phyloP scores from a whole-genome alignment of 208 protist genomes.

The Herpetomonas samuelpessoai region DNA sequence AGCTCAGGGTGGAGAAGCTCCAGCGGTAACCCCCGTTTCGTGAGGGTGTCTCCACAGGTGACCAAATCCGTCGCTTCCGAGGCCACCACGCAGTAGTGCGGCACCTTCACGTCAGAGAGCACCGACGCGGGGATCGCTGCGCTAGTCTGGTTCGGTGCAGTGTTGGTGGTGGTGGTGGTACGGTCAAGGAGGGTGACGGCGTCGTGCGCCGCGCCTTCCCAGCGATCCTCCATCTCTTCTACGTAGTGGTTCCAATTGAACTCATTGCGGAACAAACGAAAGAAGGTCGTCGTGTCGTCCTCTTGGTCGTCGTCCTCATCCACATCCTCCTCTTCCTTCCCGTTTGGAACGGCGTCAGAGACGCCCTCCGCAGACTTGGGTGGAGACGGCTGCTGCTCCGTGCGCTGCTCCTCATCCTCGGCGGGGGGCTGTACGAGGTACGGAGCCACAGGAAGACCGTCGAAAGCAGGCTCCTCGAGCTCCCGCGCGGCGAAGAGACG shows the following conservation, averaged over 20 bases:
- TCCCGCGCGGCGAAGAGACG: slow-evolving; percentile 33
- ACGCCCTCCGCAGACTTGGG: neutral
- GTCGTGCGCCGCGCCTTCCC: neutral
- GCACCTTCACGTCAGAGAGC: slow-evolving; percentile 5
- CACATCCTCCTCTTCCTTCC: neutral
- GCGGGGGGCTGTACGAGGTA: slow-evolving; percentile 15
- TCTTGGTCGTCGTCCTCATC: slow-evolving; percentile 4
- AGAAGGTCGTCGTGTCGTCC: slow-evolving; percentile 40
- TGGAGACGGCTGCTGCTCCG: neutral
- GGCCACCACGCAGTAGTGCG: slow-evolving; percentile 69
- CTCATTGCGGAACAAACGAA: slow-evolving; percentile 71
- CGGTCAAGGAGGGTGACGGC: neutral
- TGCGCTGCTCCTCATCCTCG: neutral
- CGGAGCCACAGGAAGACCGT: slow-evolving; percentile 23
- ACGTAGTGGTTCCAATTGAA: slow-evolving; percentile 78
- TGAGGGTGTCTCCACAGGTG: slow-evolving; percentile 37
- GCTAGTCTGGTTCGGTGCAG: neutral
- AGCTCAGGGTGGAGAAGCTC: slow-evolving; percentile 68
- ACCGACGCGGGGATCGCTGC: slow-evolving; percentile 2
- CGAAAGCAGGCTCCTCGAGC: neutral
- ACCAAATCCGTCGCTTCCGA: slow-evolving; percentile 56
- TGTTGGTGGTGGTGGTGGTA: neutral
- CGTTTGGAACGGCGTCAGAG: too few relatives aligned
- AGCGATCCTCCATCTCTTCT: slow-evolving; percentile 29
- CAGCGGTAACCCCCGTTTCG: slow-evolving; percentile 66